phyloP scores from a whole-genome alignment of 208 protist species.

The Leishmania tarentolae region DNA sequence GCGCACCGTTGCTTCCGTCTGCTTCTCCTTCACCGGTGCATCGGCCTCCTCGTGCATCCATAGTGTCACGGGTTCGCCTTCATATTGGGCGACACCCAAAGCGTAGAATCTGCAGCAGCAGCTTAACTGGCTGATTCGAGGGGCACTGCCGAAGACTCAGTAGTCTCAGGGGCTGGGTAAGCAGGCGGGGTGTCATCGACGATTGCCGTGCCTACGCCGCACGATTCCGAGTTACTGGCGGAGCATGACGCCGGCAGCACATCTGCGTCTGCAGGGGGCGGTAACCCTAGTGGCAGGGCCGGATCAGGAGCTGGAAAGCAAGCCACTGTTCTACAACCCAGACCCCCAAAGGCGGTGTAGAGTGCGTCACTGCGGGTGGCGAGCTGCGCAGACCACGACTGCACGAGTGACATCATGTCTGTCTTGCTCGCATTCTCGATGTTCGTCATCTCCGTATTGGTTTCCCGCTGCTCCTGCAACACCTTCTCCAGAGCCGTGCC shows the following conservation, averaged over 20 bases:
- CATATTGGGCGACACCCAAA: too few species aligned
- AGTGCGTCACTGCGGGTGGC: background rate
- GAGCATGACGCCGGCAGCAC: background rate
- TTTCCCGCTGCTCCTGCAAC: background rate
- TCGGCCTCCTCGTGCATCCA: too few species aligned
- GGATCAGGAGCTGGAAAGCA: background rate
- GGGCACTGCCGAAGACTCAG: too few species aligned
- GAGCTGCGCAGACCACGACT: background rate
- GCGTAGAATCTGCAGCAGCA: background rate
- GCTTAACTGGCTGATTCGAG: background rate
- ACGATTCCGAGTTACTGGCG: background rate
- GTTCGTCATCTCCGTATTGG: background rate
- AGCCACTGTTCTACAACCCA: background rate
- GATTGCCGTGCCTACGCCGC: too few species aligned
- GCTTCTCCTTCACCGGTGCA: too few species aligned
- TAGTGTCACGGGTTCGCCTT: background rate
- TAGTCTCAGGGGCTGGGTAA: background rate
- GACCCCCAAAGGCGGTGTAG: background rate
- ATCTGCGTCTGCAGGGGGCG: background rate
- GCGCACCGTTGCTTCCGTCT: background rate
- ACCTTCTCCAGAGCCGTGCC: background rate
- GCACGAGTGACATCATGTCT: slow-evolving; percentile 2
- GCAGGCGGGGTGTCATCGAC: background rate
- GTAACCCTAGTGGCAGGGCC: too few species aligned
- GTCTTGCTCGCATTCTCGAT: background rate